Conservation (phyloP, 176 grass and related monocot genomes). For the Dactylis glomerata region DNA sequence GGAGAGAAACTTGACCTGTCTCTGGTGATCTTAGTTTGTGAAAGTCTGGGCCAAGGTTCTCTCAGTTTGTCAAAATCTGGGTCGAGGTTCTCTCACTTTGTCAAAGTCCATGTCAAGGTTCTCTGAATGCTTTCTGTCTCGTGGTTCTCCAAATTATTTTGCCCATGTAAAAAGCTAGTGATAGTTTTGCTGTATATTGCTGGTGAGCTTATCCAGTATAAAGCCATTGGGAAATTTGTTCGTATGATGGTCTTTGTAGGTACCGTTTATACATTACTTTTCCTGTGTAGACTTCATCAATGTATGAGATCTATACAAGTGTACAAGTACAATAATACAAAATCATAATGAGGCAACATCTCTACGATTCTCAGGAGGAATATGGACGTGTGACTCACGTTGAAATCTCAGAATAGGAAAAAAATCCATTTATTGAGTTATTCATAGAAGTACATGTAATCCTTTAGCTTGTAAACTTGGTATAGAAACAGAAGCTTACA, state of each 20-base stretch:
- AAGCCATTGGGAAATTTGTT: background rate
- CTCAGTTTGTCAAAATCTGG: background rate
- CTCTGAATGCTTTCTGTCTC: background rate
- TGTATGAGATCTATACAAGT: background rate
- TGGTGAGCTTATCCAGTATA: background rate
- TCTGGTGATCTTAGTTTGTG: background rate
- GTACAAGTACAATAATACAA: background rate
- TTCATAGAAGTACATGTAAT: background rate
- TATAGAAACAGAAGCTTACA: background rate
- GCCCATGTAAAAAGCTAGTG: constrained; percentile 10
- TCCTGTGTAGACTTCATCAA: background rate
- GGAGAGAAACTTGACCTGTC: constrained; percentile 7
- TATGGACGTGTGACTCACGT: background rate
- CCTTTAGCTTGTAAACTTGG: background rate
- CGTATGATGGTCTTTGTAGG: background rate
- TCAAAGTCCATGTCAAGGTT: background rate
- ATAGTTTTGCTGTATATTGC: background rate
- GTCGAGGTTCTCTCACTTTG: background rate
- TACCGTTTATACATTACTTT: background rate
- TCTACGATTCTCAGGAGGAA: background rate
- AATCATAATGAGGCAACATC: background rate
- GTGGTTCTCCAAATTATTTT: constrained; percentile 2
- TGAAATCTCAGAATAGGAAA: background rate
- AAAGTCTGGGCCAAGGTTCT: background rate
- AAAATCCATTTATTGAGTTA: background rate